Base-by-base conservation (phyloP, 768 basidiomycete genomes). In the Mycena floridula region DNA sequence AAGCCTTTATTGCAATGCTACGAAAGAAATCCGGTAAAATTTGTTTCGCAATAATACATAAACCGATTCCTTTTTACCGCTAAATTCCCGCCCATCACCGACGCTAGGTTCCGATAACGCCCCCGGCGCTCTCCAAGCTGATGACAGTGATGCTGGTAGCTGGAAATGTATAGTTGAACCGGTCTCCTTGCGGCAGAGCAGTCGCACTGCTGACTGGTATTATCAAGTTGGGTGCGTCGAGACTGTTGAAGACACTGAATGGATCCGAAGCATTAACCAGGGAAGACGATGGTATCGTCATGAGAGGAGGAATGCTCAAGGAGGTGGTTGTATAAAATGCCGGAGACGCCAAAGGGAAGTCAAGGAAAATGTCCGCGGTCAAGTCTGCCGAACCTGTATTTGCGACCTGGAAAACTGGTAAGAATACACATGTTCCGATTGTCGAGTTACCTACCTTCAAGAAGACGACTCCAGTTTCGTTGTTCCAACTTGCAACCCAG, bases 401-500 rank as follows among this genome's bases (percentile, higher is more conserved):
- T 18, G 63, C 52, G 9, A 67, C 63, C 65, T 65, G 26, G 27
- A 25, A 3, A 35, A 25, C 30, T 12, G 35, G 15, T 36, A 36
- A 21, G 26, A 28, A 15, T 22, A 23, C n/a, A 3, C 21, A 44
- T 6, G 42, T 7, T 16, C 25, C 4, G 26, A 30, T 3, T n/a
- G 11, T 18, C 18, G 18, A 3, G 18, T 42, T 3, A 35, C 42
- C n/a, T 23, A 64, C 65, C 57, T 67, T 66, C 28, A 66, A 47
- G 48, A 60, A 64, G 9, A 65, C 57, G 16, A 59, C 52, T 28
- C 60, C 53, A 3, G 61, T 61, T n/a, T 61, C 54, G 26, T 65
- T 64, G 42, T 65, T 57, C 26, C 59, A 57, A 42, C 63, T 65
- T 2, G 65, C 63, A 1, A 61, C 60, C 64, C 63, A 65, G 46